Evolutionary conservation across 495 filamentous ascomycete genomes (phyloP).

Genomic region (Neurospora sp.): DNA sequence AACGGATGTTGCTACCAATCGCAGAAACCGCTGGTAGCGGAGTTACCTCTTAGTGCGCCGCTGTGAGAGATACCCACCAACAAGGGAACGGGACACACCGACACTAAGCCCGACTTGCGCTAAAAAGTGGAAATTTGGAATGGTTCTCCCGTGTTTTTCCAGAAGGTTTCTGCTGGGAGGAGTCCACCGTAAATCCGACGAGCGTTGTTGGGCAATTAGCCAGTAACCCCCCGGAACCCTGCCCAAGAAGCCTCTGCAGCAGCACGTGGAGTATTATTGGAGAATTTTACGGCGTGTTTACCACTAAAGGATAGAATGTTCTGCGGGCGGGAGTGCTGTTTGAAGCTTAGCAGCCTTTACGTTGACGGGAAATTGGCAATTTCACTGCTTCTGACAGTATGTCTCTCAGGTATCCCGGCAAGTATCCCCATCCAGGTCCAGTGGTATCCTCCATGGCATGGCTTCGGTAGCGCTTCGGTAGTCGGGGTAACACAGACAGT

Average conservation of each 20-base stretch:
- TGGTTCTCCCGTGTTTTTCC: not conserved
- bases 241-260: not conserved
- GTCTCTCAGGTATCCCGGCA: not conserved
- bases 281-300: not conserved
- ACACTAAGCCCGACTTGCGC: not conserved
- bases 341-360: not conserved
- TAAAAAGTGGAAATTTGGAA: not conserved
- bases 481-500: not conserved
- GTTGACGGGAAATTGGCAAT: not conserved
- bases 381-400: not conserved
- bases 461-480: not conserved
- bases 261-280: not conserved
- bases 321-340: not conserved
- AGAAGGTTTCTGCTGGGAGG: not conserved
- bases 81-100: not conserved
- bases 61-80: not conserved
- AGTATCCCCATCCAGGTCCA: not conserved
- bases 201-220: not conserved
- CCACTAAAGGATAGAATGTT: not conserved
- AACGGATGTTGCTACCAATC: not conserved
- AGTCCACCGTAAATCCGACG: not conserved
- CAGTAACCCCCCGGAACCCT: not conserved
- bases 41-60: not conserved
- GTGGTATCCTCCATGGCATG: not conserved
- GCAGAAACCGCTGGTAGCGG: not conserved